Evolutionary conservation across 2,329 filamentous ascomycete species (phyloP), one percentile per base, ranked within the genome.

Genomic region (Fusarium coicis): DNA sequence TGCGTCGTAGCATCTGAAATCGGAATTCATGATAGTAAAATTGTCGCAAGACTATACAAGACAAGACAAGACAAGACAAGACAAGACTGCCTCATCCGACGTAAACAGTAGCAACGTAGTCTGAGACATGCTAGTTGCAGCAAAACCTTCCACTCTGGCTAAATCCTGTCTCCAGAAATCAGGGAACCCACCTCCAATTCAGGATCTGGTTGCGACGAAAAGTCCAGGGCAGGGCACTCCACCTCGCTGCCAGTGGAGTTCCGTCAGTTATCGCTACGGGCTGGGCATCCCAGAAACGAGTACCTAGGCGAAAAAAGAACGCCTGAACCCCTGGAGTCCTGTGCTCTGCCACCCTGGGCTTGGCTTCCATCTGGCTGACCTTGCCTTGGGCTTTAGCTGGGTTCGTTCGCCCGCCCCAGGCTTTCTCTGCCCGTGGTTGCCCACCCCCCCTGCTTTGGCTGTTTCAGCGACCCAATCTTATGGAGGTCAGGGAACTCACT

Each of bases 81-180:
- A 72, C 52, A 55, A 26, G 37, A 59, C 54, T 40, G 19, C 39
- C 49, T 57, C 66, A 63, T 54, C 57, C 37, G 63, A 59, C 39
- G 42, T 36, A 49, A 63, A 65, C 61, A 53, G 69, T 66, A 39
- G 28, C 43, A 66, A 44, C 52, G 50, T 46, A 60, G 37, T 57
- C 50, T 71, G 70, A 73, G 70, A 71, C 70, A 72, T n/a, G 30
- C 55, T 39, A 54, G 68, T 54, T 70, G 67, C 66, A 63, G 50
- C 54, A 47, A 47, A 49, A 15, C 40, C 39, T 30, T 43, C 53
- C 28, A 44, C 19, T 44, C 39, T 56, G 47, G 11, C 47, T n/a
- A 18, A 19, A 6, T 26, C 28, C 18, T 23, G 16, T 34, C 57
- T 60, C 50, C 44, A 66, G 56, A 68, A 70, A 44, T 47, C 64